Evolutionary conservation across 805 yeast genomes (phyloP).

Genomic region (Suhomyces vadensis): DNA sequence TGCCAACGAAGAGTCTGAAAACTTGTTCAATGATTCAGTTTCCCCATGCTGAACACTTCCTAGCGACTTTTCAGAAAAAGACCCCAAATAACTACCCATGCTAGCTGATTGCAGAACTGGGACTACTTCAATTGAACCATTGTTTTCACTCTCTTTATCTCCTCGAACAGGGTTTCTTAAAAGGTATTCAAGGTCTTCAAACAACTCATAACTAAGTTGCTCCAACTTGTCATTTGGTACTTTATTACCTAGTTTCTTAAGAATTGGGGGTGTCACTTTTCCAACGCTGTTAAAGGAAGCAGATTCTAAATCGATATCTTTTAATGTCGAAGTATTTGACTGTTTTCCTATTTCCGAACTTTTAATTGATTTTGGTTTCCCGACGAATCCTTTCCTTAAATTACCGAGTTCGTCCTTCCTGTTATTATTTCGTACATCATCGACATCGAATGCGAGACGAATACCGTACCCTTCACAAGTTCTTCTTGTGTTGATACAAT

Average conservation of each 20-base stretch:
- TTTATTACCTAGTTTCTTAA: slow-evolving; percentile 5
- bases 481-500: slow-evolving; percentile 46
- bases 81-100: background rate
- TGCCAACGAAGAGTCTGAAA: background rate
- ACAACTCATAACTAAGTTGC: slow-evolving; percentile 25
- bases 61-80: background rate
- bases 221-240: slow-evolving; percentile 21
- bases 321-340: too few relatives aligned
- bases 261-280: background rate
- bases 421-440: slow-evolving; percentile 40
- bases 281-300: too few relatives aligned
- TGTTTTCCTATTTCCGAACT: too few relatives aligned
- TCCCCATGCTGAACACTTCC: background rate
- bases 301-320: too few relatives aligned
- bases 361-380: slow-evolving; percentile 35
- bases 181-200: slow-evolving; percentile 26
- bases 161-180: slow-evolving; percentile 13
- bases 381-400: slow-evolving; percentile 46
- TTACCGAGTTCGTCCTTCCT: slow-evolving; percentile 22
- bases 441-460: slow-evolving; percentile 51
- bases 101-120: background rate
- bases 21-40: background rate
- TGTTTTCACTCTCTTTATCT: background rate
- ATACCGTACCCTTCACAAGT: slow-evolving; percentile 53
- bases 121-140: background rate